These are phyloP conservation scores for Xanthoceras sorbifolium DNA, from an alignment of 345 rosid genomes.

Conservation along the genomic window DNA sequence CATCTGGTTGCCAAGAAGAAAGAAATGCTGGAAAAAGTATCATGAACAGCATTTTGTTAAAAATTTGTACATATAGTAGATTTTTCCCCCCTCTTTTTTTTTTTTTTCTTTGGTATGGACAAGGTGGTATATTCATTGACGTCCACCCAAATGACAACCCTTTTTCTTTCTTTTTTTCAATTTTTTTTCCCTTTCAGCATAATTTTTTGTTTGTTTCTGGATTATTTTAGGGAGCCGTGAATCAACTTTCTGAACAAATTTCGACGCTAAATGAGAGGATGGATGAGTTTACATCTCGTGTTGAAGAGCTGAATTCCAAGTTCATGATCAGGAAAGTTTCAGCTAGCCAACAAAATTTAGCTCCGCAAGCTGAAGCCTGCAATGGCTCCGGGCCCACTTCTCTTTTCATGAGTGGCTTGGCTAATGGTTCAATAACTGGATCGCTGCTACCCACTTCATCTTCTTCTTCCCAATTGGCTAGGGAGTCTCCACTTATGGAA, in stretches of 20 bases:
- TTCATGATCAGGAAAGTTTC: slow-evolving; percentile 52
- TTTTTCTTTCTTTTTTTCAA: background rate
- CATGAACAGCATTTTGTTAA: background rate
- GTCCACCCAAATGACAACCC: background rate
- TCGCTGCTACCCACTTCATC: slow-evolving; percentile 63
- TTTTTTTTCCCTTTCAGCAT: background rate
- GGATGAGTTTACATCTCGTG: slow-evolving; percentile 88
- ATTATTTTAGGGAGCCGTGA: slow-evolving; percentile 63
- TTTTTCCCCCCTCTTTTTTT: background rate
- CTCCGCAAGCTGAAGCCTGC: slow-evolving; percentile 71
- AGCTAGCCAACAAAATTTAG: slow-evolving; percentile 76
- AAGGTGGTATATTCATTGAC: background rate
- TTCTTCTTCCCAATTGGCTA: slow-evolving; percentile 79
- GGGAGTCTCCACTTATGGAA: slow-evolving; percentile 85
- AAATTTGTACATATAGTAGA: background rate
- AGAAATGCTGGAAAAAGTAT: background rate
- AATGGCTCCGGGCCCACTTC: slow-evolving; percentile 77
- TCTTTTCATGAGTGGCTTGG: slow-evolving; percentile 51
- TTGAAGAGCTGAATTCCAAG: slow-evolving; percentile 86
- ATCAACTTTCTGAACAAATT: slow-evolving; percentile 94
- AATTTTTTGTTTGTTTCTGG: slow-evolving; percentile 14
- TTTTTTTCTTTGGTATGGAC: background rate
- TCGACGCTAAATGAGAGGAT: slow-evolving; percentile 94
- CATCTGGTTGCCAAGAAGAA: background rate
- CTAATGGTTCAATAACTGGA: slow-evolving; percentile 59